Evolutionary conservation across 768 basidiomycete species (phyloP).

Genomic region (Agrocybe praecox): DNA sequence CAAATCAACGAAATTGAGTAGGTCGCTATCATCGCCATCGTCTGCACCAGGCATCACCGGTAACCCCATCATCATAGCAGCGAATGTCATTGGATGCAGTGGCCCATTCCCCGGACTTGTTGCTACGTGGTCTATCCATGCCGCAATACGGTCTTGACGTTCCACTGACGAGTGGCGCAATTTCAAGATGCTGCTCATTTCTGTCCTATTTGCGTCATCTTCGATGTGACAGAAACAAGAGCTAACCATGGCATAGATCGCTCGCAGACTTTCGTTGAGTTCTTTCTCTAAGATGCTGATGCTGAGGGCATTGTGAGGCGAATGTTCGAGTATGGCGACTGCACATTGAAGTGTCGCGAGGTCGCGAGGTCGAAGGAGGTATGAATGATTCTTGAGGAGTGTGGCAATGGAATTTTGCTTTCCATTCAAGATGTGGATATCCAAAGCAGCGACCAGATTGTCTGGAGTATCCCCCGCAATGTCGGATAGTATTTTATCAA

Average conservation of each 20-base stretch:
- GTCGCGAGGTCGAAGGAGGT: conserved; percentile 67
- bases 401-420: conserved; percentile 34
- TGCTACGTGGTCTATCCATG: conserved; percentile 52
- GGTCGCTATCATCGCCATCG: conserved; percentile 47
- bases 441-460: conserved; percentile 55
- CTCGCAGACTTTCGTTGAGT: conserved; percentile 44
- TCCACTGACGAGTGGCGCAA: conserved; percentile 36
- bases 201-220: conserved; percentile 36
- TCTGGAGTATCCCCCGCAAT: conserved; percentile 53
- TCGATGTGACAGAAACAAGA: conserved; percentile 50
- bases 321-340: conserved; percentile 36
- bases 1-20: conserved; percentile 52
- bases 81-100: conserved; percentile 58
- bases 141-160: conserved; percentile 49
- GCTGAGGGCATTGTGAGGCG: conserved; percentile 30
- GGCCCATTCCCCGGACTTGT: conserved; percentile 31
- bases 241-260: conserved; percentile 45
- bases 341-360: conserved; percentile 46
- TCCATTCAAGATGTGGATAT: conserved; percentile 45
- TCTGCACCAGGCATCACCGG: conserved; percentile 31
- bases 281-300: conserved; percentile 54
- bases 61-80: conserved; percentile 62
- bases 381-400: conserved; percentile 47
- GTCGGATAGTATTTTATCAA: conserved; percentile 34
- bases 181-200: conserved; percentile 48